Evolutionary conservation across 2,329 filamentous ascomycete genomes (phyloP).

Genomic region (Aspergillus versicolor): DNA sequence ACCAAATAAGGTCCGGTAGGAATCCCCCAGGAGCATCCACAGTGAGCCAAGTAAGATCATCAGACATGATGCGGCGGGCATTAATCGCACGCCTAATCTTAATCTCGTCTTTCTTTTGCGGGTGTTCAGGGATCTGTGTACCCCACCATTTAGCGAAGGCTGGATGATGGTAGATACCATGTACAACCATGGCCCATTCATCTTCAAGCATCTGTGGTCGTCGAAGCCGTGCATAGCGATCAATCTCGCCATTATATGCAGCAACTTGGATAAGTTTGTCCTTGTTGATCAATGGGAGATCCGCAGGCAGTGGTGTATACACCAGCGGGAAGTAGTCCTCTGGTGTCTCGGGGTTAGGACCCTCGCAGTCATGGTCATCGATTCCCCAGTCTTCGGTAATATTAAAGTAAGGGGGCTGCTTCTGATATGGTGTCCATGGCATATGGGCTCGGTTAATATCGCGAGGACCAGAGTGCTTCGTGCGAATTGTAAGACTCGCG

Average conservation of each 20-base stretch:
- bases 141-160: slow-evolving; percentile 38
- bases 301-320: slow-evolving; percentile 27
- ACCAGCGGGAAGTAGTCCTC: no score
- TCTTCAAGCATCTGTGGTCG: slow-evolving; percentile 24
- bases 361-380: slow-evolving; percentile 7
- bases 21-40: no score
- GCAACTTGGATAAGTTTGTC: slow-evolving; percentile 39
- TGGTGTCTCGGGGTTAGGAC: no score
- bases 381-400: not conserved
- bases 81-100: not conserved
- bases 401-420: not conserved
- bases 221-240: slow-evolving; percentile 39
- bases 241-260: slow-evolving; percentile 40
- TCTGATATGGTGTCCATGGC: not conserved
- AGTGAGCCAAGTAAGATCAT: not conserved
- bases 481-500: no score
- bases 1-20: no score
- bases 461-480: no score
- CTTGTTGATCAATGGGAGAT: slow-evolving; percentile 41
- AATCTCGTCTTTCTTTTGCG: no score
- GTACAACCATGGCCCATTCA: slow-evolving; percentile 31
- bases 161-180: slow-evolving; percentile 40
- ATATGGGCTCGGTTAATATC: no score
- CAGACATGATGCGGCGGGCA: slow-evolving; percentile 8
- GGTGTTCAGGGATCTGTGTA: not conserved